Evolutionary conservation across 2,329 filamentous ascomycete genomes (phyloP), one percentile per base, ranked within the genome.

Genomic region (Phaeosphaeria sp.): DNA sequence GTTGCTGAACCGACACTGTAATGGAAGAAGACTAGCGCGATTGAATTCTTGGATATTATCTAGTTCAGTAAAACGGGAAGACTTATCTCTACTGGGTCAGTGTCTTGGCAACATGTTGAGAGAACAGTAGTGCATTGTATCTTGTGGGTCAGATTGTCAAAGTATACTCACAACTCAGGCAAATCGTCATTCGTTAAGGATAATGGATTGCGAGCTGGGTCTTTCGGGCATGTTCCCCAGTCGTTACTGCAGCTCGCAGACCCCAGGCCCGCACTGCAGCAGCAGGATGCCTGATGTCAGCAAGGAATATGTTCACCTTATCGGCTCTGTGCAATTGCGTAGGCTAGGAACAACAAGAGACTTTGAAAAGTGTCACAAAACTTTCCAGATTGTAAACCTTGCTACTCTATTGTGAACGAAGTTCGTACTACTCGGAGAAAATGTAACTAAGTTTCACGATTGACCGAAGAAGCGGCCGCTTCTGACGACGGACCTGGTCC

Each of bases 241-340:
- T 39, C 15, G n/a, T 39, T 17, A 39, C 36, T 39, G 36, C 36
- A 39, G 17, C 11, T n/a, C 36, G 13, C 36, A 39, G 17, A 39
- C 15, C 36, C 36, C 36, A n/a, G 36, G 7, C 36, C 36, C 36
- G 49, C 39, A 50, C 53, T 62, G 60, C 60, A 54, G 15, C 42
- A 51, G 63, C 65, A 65, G 66, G 52, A 65, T 65, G 55, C 66
- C 66, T 65, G 65, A 44, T 17, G 17, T 33, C 48, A 50, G 25
- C 46, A 49, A n/a, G 36, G 13, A 39, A 13, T 39, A 1, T n/a
- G 4, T n/a, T n/a, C 25, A n/a, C 18, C 44, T 15, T 13, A 47
- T 20, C 11, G 22, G 46, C 44, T 47, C 22, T 47, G 7, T 7
- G 55, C 30, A 20, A 52, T 43, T 47, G 42, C 25, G 1, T 27